phyloP scores from a whole-genome alignment of 108 stramenopile genomes.

The Cyclotella atomus region DNA sequence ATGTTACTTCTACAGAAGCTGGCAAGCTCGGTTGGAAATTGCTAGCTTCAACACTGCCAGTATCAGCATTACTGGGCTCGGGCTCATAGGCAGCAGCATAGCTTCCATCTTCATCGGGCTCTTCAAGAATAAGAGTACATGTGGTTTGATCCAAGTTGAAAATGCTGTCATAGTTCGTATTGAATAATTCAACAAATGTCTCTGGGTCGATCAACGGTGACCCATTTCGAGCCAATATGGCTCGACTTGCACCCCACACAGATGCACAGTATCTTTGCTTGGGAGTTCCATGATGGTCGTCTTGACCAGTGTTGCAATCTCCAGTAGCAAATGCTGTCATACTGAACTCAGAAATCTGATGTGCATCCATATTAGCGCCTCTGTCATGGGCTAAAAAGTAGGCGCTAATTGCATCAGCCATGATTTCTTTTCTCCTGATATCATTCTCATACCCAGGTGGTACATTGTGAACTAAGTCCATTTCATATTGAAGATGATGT shows the following conservation, averaged over 20 bases:
- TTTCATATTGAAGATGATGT: conserved; percentile 42
- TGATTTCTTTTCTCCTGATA: conserved; percentile 33
- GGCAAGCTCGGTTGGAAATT: not conserved
- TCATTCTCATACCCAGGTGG: conserved; percentile 7
- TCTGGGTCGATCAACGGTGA: conserved; percentile 19
- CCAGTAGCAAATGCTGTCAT: conserved; percentile 36
- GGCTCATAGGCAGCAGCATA: not conserved
- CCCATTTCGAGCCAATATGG: not conserved
- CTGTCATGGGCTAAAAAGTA: conserved; percentile 34
- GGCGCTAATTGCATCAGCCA: conserved; percentile 43
- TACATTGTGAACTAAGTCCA: conserved; percentile 9
- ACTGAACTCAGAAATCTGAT: conserved; percentile 11
- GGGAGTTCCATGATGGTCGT: conserved; percentile 41
- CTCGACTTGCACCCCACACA: conserved; percentile 26
- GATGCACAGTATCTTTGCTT: conserved; percentile 33
- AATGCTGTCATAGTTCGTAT: conserved; percentile 12
- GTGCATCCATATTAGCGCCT: conserved; percentile 28
- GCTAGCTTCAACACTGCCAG: not conserved
- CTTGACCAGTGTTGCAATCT: conserved; percentile 32
- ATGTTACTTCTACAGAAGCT: not conserved
- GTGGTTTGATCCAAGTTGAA: conserved; percentile 4
- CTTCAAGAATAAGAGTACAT: conserved; percentile 16
- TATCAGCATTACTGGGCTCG: not conserved
- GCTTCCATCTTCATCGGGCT: not conserved
- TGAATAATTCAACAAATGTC: conserved; percentile 11